Evolutionary conservation across 139 green algal genomes (phyloP).

Genomic region (Deuterostichococcus epilithicus): DNA sequence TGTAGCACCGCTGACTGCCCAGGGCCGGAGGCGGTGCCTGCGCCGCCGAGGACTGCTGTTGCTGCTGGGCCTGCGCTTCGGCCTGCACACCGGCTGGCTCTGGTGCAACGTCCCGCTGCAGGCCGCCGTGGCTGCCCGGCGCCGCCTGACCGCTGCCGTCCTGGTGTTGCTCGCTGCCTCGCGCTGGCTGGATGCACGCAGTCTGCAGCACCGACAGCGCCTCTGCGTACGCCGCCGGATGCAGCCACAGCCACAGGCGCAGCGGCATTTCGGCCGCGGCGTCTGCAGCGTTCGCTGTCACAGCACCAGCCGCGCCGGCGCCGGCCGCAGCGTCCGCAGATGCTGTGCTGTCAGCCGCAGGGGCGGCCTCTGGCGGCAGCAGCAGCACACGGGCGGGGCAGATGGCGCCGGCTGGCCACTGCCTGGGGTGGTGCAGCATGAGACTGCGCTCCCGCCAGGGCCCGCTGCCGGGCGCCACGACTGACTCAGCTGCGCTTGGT

Average conservation of each 20-base stretch:
- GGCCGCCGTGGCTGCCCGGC: too few relatives aligned
- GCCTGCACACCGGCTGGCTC: too few relatives aligned
- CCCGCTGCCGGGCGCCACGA: neutral
- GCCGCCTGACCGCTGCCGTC: too few relatives aligned
- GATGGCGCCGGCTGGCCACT: conserved; percentile 24
- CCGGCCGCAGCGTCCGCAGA: neutral
- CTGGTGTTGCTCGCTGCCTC: neutral
- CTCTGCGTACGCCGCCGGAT: neutral
- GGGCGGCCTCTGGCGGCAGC: conserved; percentile 1
- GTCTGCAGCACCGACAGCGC: neutral
- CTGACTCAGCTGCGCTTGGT: neutral
- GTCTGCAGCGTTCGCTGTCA: neutral
- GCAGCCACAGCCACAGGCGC: neutral
- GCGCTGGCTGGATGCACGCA: neutral
- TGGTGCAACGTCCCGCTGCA: too few relatives aligned
- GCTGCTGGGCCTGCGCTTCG: conserved; percentile 21
- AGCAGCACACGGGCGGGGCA: conserved; percentile 21
- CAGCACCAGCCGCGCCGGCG: neutral
- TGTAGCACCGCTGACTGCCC: too few relatives aligned
- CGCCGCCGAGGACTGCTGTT: conserved; percentile 6
- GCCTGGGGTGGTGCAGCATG: conserved; percentile 25
- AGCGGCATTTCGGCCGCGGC: neutral
- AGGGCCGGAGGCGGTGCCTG: neutral
- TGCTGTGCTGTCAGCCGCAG: neutral
- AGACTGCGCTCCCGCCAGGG: conserved; percentile 19